Evolutionary conservation across 352 stramenopile genomes (phyloP).

Genomic region (Phytophthora rubi): DNA sequence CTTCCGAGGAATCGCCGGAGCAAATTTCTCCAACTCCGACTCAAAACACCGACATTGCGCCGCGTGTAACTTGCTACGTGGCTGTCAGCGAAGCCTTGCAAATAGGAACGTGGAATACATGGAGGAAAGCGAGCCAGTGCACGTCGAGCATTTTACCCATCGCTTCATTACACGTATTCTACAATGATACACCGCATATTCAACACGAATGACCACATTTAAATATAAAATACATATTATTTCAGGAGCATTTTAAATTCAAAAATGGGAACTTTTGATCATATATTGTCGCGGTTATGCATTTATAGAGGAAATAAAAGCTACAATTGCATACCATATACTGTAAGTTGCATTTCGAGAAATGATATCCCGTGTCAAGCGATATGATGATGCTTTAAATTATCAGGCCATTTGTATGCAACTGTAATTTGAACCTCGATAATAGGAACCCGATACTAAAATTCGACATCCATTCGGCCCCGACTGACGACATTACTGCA

Average conservation of each 20-base stretch:
- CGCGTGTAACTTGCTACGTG: not conserved
- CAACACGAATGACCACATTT: too few relatives aligned
- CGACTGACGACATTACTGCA: constrained; percentile 5
- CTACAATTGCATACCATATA: not conserved
- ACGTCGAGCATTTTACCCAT: not conserved
- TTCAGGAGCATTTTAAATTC: not conserved
- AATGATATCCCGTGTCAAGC: constrained; percentile 13
- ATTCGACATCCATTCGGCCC: not conserved
- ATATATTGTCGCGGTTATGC: not conserved
- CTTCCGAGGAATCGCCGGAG: not conserved
- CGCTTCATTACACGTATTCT: not conserved
- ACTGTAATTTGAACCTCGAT: constrained; percentile 17
- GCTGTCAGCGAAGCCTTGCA: not conserved
- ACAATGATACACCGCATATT: too few relatives aligned
- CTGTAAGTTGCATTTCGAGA: constrained; percentile 2
- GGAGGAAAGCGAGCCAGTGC: constrained; percentile 3
- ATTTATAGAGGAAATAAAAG: not conserved
- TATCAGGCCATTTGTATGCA: constrained; percentile 10
- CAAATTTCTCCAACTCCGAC: not conserved
- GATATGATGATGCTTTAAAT: not conserved
- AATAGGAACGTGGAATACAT: not conserved
- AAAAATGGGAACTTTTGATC: too few relatives aligned
- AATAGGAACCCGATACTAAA: not conserved
- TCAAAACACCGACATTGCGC: not conserved
- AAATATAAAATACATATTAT: not conserved